A percentile compares a stretch with the other conserved stretches of the same genome.
These are phyloP conservation scores for Lanmaoa rubissima DNA, from an alignment of 768 basidiomycete species.

Conservation along the genomic window DNA sequence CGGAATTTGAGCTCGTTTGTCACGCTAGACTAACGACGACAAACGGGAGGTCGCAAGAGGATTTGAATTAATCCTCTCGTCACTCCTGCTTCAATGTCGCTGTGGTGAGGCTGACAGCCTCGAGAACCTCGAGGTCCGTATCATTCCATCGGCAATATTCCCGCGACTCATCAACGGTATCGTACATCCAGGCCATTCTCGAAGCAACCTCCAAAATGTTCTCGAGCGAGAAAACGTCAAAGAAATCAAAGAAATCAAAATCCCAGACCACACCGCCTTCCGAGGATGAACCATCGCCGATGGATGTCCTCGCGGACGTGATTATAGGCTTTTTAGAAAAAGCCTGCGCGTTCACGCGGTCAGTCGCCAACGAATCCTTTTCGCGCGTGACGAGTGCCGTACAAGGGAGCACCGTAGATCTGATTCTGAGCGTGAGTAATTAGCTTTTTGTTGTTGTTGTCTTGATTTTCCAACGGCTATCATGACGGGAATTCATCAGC, in stretches of 20 bases:
- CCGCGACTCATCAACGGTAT: not conserved
- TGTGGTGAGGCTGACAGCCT: constrained; percentile 61
- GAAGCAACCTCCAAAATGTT: constrained; percentile 60
- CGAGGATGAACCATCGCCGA: constrained; percentile 49
- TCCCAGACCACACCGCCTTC: constrained; percentile 1
- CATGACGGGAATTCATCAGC: constrained; percentile 45
- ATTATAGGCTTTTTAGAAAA: constrained; percentile 89
- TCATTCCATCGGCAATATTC: not conserved
- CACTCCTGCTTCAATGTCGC: constrained; percentile 69
- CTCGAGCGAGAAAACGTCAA: constrained; percentile 34
- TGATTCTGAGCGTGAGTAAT: constrained; percentile 73
- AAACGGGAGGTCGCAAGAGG: constrained; percentile 48
- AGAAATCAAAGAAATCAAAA: constrained; percentile 41
- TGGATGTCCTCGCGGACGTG: constrained; percentile 85
- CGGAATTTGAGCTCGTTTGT: not conserved
- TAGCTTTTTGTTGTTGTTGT: not conserved
- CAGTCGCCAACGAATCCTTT: constrained; percentile 79
- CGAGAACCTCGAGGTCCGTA: constrained; percentile 60
- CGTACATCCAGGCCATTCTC: constrained; percentile 51
- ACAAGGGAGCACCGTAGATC: constrained; percentile 68
- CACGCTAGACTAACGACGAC: constrained; percentile 11
- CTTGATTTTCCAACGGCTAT: not conserved
- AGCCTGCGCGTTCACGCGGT: constrained; percentile 75
- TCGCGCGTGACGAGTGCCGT: constrained; percentile 65
- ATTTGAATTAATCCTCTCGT: constrained; percentile 66